Percentiles rank a stretch among this genome's conserved stretches.
Conservation (phyloP, 106 monocot genomes). For the Agapanthus africanus region DNA sequence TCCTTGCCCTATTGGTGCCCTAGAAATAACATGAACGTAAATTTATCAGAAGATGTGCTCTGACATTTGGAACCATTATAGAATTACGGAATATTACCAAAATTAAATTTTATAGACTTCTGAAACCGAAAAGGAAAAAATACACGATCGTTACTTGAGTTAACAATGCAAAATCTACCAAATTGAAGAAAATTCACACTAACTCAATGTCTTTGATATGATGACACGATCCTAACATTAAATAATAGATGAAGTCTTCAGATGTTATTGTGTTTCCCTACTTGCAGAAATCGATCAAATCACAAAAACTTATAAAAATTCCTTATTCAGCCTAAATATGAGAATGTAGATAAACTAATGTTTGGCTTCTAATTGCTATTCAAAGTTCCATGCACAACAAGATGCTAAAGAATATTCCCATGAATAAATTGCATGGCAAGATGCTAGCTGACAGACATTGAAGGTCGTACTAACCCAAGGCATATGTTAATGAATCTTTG, state of each 20-base stretch:
- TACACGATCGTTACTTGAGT: no score
- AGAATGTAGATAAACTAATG: background rate
- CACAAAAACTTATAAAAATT: background rate
- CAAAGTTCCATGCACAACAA: background rate
- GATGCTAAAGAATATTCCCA: background rate
- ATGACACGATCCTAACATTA: background rate
- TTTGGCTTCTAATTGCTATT: background rate
- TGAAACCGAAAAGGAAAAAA: background rate
- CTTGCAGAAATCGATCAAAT: background rate
- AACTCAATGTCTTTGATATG: background rate
- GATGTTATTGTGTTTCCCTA: background rate
- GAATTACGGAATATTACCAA: background rate
- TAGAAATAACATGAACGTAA: conserved; percentile 20
- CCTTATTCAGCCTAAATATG: background rate
- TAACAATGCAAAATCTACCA: background rate
- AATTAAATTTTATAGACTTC: background rate
- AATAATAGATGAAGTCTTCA: no score
- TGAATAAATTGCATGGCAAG: background rate
- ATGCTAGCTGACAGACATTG: no score
- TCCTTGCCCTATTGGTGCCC: conserved; percentile 97
- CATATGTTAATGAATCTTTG: conserved; percentile 99
- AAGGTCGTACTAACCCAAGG: conserved; percentile 55
- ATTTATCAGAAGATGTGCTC: no score
- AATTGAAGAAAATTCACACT: background rate
- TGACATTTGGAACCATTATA: background rate